Percentiles rank a stretch among this genome's conserved stretches.
Evolutionary conservation across 345 rosid species (phyloP).

Genomic region (Eucalyptus camaldulensis): DNA sequence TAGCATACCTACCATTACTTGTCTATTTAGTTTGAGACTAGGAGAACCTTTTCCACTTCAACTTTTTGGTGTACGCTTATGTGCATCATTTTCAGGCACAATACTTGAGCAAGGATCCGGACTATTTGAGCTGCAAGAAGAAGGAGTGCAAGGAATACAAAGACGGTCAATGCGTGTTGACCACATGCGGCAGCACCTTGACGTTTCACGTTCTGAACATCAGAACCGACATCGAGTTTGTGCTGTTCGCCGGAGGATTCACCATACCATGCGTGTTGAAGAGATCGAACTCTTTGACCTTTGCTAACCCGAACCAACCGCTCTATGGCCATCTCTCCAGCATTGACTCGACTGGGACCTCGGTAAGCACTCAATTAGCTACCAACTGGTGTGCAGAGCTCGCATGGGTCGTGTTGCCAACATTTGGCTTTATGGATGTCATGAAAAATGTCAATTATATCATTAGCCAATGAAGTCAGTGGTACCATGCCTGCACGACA

Average conservation of each 20-base stretch:
- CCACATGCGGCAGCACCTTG: constrained; percentile 28
- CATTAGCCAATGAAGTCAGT: background rate
- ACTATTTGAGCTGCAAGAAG: constrained; percentile 33
- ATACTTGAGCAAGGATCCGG: constrained; percentile 32
- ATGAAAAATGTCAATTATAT: background rate
- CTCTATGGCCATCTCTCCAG: constrained; percentile 42
- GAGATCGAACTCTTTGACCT: constrained; percentile 17
- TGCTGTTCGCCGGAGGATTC: constrained; percentile 45
- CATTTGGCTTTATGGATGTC: background rate
- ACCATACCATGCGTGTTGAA: constrained; percentile 29
- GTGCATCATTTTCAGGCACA: constrained; percentile 21
- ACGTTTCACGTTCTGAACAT: constrained; percentile 48
- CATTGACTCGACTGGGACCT: constrained; percentile 39
- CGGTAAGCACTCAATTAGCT: constrained; percentile 12
- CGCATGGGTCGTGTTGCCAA: background rate
- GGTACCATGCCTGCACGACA: background rate
- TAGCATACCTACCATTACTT: too few species aligned
- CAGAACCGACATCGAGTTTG: constrained; percentile 49
- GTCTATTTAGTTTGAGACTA: background rate
- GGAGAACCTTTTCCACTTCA: background rate
- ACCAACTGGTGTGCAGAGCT: background rate
- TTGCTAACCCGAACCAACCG: constrained; percentile 41
- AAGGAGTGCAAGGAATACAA: constrained; percentile 12
- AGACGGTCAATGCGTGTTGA: background rate
- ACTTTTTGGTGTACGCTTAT: background rate